Evolutionary conservation across 805 yeast species (phyloP).

Genomic region (Wickerhamomyces strasburgensis): DNA sequence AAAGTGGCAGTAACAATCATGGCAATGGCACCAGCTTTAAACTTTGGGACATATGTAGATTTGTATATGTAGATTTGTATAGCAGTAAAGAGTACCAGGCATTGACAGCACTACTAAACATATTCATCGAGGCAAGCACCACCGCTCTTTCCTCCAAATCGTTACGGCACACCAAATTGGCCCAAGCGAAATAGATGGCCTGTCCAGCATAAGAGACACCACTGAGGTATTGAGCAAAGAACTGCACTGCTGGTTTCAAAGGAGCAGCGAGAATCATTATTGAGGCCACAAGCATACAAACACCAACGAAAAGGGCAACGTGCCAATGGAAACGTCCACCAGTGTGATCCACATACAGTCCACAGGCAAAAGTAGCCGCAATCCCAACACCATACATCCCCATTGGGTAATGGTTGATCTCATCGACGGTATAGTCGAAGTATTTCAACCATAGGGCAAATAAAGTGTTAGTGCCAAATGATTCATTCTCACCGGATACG

Average conservation of each 20-base stretch:
- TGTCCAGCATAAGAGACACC: conserved; percentile 57
- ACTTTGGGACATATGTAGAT: conserved; percentile 52
- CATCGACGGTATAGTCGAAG: conserved; percentile 35
- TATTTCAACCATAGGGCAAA: conserved; percentile 44
- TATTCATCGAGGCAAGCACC: conserved; percentile 61
- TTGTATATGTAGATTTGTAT: conserved; percentile 43
- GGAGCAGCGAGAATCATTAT: conserved; percentile 44
- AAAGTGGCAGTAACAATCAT: conserved; percentile 47
- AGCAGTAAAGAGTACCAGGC: conserved; percentile 62
- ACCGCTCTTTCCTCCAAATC: conserved; percentile 62
- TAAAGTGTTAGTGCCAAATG: conserved; percentile 41
- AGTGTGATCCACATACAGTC: conserved; percentile 39
- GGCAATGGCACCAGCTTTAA: conserved; percentile 50
- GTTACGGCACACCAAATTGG: conserved; percentile 50
- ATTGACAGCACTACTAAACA: conserved; percentile 58
- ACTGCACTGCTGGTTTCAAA: conserved; percentile 32
- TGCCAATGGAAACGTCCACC: conserved; percentile 46
- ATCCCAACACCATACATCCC: conserved; percentile 51
- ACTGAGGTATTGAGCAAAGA: conserved; percentile 51
- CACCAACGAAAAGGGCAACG: conserved; percentile 41
- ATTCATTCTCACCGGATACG: conserved; percentile 44
- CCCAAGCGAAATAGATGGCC: conserved; percentile 59
- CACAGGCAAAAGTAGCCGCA: conserved; percentile 38
- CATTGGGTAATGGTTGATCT: conserved; percentile 49
- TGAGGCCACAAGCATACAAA: conserved; percentile 39